phyloP scores from a whole-genome alignment of 2,329 filamentous ascomycete species.

The Hymenotorrendiella dingleyae region DNA sequence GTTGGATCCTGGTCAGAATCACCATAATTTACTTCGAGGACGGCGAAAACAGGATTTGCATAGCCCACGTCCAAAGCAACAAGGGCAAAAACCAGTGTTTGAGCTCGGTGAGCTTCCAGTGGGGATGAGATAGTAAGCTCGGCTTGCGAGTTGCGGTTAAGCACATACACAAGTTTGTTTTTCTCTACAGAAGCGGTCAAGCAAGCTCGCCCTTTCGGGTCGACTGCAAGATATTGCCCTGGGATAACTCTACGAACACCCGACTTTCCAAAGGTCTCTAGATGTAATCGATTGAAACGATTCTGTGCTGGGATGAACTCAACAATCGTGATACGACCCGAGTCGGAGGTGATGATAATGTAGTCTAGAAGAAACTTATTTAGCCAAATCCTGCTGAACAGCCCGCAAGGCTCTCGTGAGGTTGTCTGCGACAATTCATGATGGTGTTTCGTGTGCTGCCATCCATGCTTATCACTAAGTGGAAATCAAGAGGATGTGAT shows the following conservation, averaged over 20 bases:
- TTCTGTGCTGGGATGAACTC: constrained; percentile 87
- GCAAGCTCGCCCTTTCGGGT: constrained; percentile 92
- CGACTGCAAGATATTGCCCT: constrained; percentile 90
- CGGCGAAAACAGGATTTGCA: constrained; percentile 93
- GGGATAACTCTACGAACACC: constrained; percentile 89
- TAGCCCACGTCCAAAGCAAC: constrained; percentile 92
- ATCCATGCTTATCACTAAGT: constrained; percentile 67
- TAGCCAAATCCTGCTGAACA: constrained; percentile 20
- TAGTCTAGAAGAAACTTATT: constrained; percentile 60
- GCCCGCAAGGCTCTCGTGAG: constrained; percentile 11
- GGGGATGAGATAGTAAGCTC: constrained; percentile 96
- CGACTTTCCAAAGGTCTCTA: constrained; percentile 98
- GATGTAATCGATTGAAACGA: constrained; percentile 79
- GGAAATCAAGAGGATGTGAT: constrained; percentile 41
- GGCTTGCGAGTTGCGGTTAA: constrained; percentile 91
- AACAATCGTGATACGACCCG: constrained; percentile 87
- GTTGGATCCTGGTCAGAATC: constrained; percentile 88
- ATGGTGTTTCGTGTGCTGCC: constrained; percentile 38
- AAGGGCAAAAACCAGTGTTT: constrained; percentile 82
- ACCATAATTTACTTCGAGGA: constrained; percentile 87
- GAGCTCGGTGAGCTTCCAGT: constrained; percentile 89
- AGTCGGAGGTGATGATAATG: constrained; percentile 91
- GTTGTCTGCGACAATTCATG: constrained; percentile 24
- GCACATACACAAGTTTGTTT: constrained; percentile 98
- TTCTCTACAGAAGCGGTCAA: constrained; percentile 93